A percentile compares a stretch with the other conserved stretches of the same genome.
Conservation (phyloP, 257 asterid species). For the Solanum lycopersicoides region DNA sequence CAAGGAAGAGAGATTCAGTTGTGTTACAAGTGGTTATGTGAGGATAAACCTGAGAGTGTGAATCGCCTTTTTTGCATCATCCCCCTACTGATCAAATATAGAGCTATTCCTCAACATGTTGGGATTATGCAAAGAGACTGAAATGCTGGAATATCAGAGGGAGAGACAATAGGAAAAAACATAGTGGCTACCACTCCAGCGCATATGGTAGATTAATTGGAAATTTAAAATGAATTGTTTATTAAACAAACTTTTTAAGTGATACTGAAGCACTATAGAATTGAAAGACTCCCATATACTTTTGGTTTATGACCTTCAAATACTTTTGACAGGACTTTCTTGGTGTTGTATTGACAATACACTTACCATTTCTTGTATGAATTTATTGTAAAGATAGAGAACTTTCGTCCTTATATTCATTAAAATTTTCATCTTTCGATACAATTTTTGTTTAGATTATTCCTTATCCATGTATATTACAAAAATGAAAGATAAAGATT, state of each 20-base stretch:
- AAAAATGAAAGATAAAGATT: not conserved
- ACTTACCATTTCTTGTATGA: not conserved
- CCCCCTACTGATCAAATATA: not conserved
- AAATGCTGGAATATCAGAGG: not conserved
- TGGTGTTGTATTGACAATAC: not conserved
- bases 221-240: not conserved
- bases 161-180: not conserved
- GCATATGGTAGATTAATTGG: not conserved
- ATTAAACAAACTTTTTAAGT: not conserved
- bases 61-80: not conserved
- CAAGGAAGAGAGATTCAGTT: not conserved
- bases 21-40: not conserved
- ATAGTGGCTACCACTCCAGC: not conserved
- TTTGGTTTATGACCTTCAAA: not conserved
- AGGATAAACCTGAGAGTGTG: not conserved
- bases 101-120: not conserved
- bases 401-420: not conserved
- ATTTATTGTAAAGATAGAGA: not conserved
- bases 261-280: not conserved
- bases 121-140: not conserved
- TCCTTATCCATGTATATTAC: not conserved
- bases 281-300: not conserved
- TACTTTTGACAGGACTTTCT: not conserved
- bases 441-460: not conserved
- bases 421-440: not conserved